Evolutionary conservation across 352 stramenopile species (phyloP).

Genomic region (Pythium brachiatum): DNA sequence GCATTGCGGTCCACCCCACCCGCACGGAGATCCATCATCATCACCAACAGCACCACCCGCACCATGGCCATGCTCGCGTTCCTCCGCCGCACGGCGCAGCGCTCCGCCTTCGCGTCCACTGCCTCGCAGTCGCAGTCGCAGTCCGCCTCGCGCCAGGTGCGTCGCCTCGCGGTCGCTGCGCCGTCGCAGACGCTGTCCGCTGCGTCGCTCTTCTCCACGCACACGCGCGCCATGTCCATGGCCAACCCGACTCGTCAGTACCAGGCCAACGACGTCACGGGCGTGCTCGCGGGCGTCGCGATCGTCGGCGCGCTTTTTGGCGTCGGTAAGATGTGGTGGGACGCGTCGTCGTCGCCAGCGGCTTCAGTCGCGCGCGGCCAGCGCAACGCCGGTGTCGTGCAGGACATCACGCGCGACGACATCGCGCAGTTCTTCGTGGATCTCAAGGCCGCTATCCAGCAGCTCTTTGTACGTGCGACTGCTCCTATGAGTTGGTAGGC

Average conservation of each 20-base stretch:
- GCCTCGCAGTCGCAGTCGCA: not conserved
- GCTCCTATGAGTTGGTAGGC: too few species aligned
- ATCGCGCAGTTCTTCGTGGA: constrained; percentile 72
- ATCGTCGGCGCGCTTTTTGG: constrained; percentile 63
- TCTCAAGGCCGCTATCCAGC: constrained; percentile 53
- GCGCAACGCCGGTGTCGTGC: constrained; percentile 18
- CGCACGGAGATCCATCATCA: constrained; percentile 3
- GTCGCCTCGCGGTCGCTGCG: not conserved
- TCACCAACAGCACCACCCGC: not conserved
- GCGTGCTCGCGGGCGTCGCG: constrained; percentile 64
- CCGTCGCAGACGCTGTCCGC: constrained; percentile 8
- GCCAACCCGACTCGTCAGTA: constrained; percentile 5
- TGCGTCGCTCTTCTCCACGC: constrained; percentile 19
- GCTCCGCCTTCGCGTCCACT: constrained; percentile 7
- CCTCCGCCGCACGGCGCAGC: constrained; percentile 34
- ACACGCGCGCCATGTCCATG: constrained; percentile 8
- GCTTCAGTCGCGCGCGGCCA: not conserved
- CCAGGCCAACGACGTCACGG: constrained; percentile 50
- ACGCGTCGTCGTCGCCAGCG: constrained; percentile 49
- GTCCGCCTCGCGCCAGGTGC: not conserved
- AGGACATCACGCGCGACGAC: constrained; percentile 63
- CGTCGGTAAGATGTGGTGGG: constrained; percentile 87
- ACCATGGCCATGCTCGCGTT: constrained; percentile 32
- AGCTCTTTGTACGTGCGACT: constrained; percentile 58
- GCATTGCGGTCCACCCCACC: constrained; percentile 10